A percentile compares a stretch with the other conserved stretches of the same genome.
phyloP scores from a whole-genome alignment of 805 yeast genomes.

The Zygotorulaspora chibaensis region DNA sequence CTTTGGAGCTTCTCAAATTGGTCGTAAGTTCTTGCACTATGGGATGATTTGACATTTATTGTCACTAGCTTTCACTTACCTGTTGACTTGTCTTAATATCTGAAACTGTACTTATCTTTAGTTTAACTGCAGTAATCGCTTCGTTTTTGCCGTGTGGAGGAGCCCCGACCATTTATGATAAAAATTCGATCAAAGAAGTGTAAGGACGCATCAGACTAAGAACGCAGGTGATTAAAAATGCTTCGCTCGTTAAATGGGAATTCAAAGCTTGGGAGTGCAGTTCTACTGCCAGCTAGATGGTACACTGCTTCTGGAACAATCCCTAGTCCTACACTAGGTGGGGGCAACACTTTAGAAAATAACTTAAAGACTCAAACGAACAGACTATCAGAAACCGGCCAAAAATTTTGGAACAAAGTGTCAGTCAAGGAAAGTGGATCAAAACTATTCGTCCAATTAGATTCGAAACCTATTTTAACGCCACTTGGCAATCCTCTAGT shows the following conservation, averaged over 20 bases:
- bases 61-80: neutral
- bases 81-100: neutral
- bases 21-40: conserved; percentile 25
- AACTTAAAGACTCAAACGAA: conserved; percentile 60
- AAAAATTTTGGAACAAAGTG: conserved; percentile 80
- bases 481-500: conserved; percentile 72
- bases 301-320: conserved; percentile 5
- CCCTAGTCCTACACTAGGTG: conserved; percentile 24
- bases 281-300: conserved; percentile 3
- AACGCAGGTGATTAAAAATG: neutral
- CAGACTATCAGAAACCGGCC: conserved; percentile 60
- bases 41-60: conserved; percentile 8
- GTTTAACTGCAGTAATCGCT: too few species aligned
- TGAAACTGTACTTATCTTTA: too few species aligned
- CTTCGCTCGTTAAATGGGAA: conserved; percentile 1
- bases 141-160: too few species aligned
- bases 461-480: conserved; percentile 72
- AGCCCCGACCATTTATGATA: too few species aligned
- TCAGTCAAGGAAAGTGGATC: conserved; percentile 32
- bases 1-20: conserved; percentile 26
- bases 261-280: neutral
- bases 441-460: conserved; percentile 56
- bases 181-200: too few species aligned
- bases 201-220: too few species aligned
- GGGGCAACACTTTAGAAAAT: conserved; percentile 43